Percentiles rank a stretch among this genome's conserved stretches.
phyloP scores from a whole-genome alignment of 164 flowering plant genomes.

The Macadamia tetraphylla region DNA sequence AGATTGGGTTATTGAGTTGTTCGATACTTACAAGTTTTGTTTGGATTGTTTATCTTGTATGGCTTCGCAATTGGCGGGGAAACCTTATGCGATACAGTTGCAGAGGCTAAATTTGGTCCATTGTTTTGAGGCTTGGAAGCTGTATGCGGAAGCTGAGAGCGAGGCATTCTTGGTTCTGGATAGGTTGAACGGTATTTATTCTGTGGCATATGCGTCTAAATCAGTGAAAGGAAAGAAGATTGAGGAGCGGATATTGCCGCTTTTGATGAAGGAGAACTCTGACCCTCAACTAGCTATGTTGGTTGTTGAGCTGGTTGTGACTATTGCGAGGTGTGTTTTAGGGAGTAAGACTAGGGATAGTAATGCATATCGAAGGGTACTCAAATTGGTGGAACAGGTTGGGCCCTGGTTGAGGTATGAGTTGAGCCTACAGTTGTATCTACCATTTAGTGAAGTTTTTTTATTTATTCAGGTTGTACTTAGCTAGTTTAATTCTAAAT shows the following conservation, averaged over 20 bases:
- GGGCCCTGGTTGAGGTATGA: constrained; percentile 64
- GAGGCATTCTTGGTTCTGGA: constrained; percentile 50
- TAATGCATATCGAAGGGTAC: constrained; percentile 34
- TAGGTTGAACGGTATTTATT: constrained; percentile 26
- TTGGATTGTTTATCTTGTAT: constrained; percentile 41
- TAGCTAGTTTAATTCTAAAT: background rate
- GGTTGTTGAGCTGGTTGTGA: constrained; percentile 50
- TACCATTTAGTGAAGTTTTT: background rate
- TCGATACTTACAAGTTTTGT: constrained; percentile 51
- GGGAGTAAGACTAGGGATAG: constrained; percentile 38
- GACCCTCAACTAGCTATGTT: constrained; percentile 46
- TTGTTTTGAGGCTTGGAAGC: constrained; percentile 45
- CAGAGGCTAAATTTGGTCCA: constrained; percentile 51
- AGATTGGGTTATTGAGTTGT: constrained; percentile 24
- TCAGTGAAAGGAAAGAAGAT: constrained; percentile 12
- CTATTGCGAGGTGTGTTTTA: constrained; percentile 41
- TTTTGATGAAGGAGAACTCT: constrained; percentile 13
- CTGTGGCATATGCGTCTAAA: background rate
- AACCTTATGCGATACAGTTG: constrained; percentile 37
- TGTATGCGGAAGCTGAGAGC: constrained; percentile 36
- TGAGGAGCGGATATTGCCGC: constrained; percentile 31
- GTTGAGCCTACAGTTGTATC: background rate
- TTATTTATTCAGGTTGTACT: background rate
- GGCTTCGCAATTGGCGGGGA: constrained; percentile 41
- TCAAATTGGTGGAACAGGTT: constrained; percentile 50